Conservation (phyloP, 140 eudicot genomes). For the Stevia rebaudiana region DNA sequence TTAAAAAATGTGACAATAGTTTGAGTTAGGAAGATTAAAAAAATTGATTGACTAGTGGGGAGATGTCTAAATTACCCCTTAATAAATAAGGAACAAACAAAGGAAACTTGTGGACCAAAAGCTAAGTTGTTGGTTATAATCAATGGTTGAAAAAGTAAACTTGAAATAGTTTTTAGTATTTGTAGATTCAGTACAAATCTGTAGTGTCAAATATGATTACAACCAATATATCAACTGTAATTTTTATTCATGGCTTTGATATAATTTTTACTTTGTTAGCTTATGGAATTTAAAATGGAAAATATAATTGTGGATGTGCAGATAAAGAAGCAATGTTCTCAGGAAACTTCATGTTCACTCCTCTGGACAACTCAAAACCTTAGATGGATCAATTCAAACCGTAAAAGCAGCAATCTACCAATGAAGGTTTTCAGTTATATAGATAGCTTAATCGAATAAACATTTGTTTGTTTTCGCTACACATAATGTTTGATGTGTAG, state of each 20-base stretch:
- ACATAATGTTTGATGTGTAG: constrained; percentile 1
- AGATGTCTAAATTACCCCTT: not conserved
- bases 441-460: not conserved
- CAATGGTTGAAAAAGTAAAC: not conserved
- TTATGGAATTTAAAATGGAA: not conserved
- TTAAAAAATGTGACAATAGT: not conserved
- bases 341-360: constrained; percentile 77
- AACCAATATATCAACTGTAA: not conserved
- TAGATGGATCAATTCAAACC: not conserved
- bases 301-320: constrained; percentile 32
- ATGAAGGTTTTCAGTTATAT: constrained; percentile 8
- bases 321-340: constrained; percentile 82
- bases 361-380: constrained; percentile 35
- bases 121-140: not conserved
- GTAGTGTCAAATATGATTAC: not conserved
- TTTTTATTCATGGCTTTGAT: constrained; percentile 3
- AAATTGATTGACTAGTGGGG: not conserved
- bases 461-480: constrained; percentile 1
- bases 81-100: not conserved
- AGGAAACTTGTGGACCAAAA: not conserved
- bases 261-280: constrained; percentile 1
- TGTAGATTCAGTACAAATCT: not conserved
- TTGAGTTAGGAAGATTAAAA: not conserved
- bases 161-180: not conserved
- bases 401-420: not conserved